phyloP scores from a whole-genome alignment of 2,329 filamentous ascomycete species.

The Rugonectria rugulosa region DNA sequence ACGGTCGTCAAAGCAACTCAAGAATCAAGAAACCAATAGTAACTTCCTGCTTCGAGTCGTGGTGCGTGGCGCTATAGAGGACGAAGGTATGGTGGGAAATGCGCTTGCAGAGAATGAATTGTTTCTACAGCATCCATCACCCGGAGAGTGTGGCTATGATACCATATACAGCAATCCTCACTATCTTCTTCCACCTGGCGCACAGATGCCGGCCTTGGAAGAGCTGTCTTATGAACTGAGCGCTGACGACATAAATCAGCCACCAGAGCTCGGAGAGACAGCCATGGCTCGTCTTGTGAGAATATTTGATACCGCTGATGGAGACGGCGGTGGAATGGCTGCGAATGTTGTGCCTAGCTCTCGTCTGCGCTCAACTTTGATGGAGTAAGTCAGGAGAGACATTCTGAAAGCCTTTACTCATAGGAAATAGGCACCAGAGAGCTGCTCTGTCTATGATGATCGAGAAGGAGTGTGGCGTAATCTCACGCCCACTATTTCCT shows the following conservation, averaged over 20 bases:
- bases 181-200: slow-evolving; percentile 12
- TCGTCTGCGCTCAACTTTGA: not conserved
- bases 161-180: slow-evolving; percentile 19
- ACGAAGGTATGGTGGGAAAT: not conserved
- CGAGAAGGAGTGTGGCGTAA: not conserved
- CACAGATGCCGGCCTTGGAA: slow-evolving; percentile 16
- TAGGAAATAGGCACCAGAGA: not conserved
- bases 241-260: not conserved
- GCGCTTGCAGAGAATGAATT: not conserved
- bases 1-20: too few species aligned
- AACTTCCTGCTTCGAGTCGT: not conserved
- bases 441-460: not conserved
- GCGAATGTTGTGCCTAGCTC: not conserved
- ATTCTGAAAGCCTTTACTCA: too few species aligned
- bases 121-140: slow-evolving; percentile 8
- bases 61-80: not conserved
- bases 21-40: too few species aligned
- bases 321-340: not conserved
- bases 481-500: not conserved
- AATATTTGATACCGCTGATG: not conserved
- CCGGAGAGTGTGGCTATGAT: not conserved
- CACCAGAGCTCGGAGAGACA: not conserved
- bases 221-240: not conserved
- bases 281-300: not conserved
- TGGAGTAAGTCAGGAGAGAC: not conserved